Base-by-base conservation (phyloP, 2,329 filamentous ascomycete species). In the Fusarium goolgardi region DNA sequence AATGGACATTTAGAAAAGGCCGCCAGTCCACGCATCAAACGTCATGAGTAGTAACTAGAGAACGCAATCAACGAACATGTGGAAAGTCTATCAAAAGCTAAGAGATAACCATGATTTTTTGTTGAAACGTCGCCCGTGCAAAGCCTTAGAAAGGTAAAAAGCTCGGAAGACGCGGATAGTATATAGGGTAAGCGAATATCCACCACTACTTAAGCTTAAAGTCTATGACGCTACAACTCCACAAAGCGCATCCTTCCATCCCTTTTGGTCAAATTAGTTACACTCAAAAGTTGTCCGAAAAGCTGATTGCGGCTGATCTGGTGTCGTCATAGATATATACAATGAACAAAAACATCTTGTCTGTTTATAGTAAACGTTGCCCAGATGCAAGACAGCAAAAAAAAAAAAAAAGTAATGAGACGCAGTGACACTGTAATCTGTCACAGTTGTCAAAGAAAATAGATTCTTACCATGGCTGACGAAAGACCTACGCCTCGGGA, bases 401-500 rank as follows among this genome's bases (percentile, higher is more conserved):
- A 4, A 16, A 50, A 15, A 20, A 4, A 50, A 20, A 27, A 6
- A 50, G 9, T 20, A 39, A 20, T 27, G 32, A 27, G 32, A 50
- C 13, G 4, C 25, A 44, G 41, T 15, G 10, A 21, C 18, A 31
- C n/a, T 45, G 47, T 40, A 29, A 25, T 35, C 34, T 21, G 23
- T 39, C 23, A 53, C 13, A 44, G 23, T 35, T 9, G 12, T 18
- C 27, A 11, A 29, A 25, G 39, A 41, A 9, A 43, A 63, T 39
- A 51, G 23, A n/a, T 20, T 27, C 44, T 44, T 9, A 9, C 29
- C 16, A 73, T 73, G 71, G 59, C 64, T 12, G 69, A 66, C 44
- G 62, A 69, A 35, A 59, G 47, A 47, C 65, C 70, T 52, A 74
- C 72, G 25, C 72, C 72, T 2, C 46, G 66, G 64, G 66, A 67